Conservation (phyloP, 2,329 filamentous ascomycete genomes). For the Botrytis byssoidea region DNA sequence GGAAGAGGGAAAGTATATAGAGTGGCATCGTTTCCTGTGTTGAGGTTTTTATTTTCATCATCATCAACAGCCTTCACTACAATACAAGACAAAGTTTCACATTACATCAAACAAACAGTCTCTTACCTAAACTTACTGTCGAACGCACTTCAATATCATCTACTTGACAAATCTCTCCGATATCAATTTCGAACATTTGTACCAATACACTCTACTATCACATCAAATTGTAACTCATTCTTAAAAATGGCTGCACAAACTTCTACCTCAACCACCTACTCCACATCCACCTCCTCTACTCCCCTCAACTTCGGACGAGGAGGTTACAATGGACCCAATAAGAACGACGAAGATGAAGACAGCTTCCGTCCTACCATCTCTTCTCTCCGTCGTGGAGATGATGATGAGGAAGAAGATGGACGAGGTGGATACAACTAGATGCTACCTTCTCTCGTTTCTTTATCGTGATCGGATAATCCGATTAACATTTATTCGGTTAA, state of each 20-base stretch:
- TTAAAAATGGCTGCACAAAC: constrained; percentile 31
- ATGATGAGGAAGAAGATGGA: constrained; percentile 39
- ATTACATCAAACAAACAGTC: neutral
- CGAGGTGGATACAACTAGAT: constrained; percentile 36
- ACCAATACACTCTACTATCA: neutral
- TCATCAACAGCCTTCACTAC: constrained; percentile 2
- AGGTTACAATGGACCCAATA: constrained; percentile 31
- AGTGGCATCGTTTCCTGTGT: constrained; percentile 1
- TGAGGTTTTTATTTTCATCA: neutral
- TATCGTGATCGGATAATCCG: neutral
- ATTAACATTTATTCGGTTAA: constrained; percentile 2
- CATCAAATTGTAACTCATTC: constrained; percentile 10
- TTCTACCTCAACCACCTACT: constrained; percentile 5
- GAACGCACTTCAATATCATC: neutral
- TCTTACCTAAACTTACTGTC: neutral
- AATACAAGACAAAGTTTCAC: neutral
- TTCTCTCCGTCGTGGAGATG: constrained; percentile 26
- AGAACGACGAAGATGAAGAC: constrained; percentile 22
- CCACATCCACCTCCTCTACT: constrained; percentile 13
- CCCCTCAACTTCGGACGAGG: constrained; percentile 32
- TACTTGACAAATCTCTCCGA: neutral
- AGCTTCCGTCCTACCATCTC: constrained; percentile 14
- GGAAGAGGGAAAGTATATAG: constrained; percentile 7
- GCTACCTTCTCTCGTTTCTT: neutral
- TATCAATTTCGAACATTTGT: neutral